Conservation (phyloP, 371 early-diverging fungal species). For the Mucor sp. region DNA sequence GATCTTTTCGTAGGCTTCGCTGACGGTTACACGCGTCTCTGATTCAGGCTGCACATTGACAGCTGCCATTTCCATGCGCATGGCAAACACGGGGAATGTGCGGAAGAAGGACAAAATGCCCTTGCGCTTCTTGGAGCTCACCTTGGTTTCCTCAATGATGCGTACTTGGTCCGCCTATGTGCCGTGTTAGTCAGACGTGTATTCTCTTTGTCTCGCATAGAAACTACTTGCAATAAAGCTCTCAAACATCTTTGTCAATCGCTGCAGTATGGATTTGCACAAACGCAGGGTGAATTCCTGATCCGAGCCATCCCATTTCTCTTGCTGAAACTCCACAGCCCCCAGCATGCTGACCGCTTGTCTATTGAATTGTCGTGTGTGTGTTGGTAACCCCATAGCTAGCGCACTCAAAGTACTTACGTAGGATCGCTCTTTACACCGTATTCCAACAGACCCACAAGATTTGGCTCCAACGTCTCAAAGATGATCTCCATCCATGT, state of each 20-base stretch:
- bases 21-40: slow-evolving; percentile 74
- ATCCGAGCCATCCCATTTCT: slow-evolving; percentile 64
- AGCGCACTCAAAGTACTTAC: slow-evolving; percentile 44
- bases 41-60: slow-evolving; percentile 54
- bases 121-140: slow-evolving; percentile 81
- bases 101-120: slow-evolving; percentile 88
- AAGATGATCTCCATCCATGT: slow-evolving; percentile 84
- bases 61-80: slow-evolving; percentile 68
- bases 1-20: slow-evolving; percentile 80
- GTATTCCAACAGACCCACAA: slow-evolving; percentile 74
- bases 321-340: slow-evolving; percentile 71
- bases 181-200: not conserved
- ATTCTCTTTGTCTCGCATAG: not conserved
- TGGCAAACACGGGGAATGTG: slow-evolving; percentile 89
- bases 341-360: slow-evolving; percentile 86
- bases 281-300: slow-evolving; percentile 70
- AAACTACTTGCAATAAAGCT: slow-evolving; percentile 66
- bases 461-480: slow-evolving; percentile 72
- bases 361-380: slow-evolving; percentile 15
- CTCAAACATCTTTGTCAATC: slow-evolving; percentile 73
- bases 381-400: not conserved
- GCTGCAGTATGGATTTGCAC: slow-evolving; percentile 65
- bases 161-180: slow-evolving; percentile 81
- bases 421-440: slow-evolving; percentile 80
- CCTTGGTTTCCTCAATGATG: slow-evolving; percentile 90